Evolutionary conservation across 1,139 yeast genomes (phyloP), one percentile per base, ranked within the genome.

Genomic region (Hemisphaericaspora xylofermentans): DNA sequence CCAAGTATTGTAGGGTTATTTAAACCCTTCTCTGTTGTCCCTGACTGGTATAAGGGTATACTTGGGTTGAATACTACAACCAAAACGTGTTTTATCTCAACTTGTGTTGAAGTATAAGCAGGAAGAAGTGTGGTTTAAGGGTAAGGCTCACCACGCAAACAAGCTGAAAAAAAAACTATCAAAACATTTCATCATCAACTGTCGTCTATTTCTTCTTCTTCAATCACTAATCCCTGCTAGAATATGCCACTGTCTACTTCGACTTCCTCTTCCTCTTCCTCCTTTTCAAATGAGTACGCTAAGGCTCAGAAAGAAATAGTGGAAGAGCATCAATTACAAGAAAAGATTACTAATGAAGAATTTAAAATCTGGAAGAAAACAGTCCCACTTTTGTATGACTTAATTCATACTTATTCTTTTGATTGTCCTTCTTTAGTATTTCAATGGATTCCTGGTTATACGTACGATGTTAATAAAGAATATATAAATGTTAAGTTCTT

Each of bases 341-440:
- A 78, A 50, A 78, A 76, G 51, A 55, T 77, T 17, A 64, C 70
- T 46, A 78, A 78, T 49, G 84, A 78, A 60, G 96, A 88, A 63
- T 89, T 82, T 71, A 87, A 89, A 57, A 86, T 87, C 43, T 93
- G 98, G 98, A 91, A 91, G 63, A 93, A 93, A 58, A 83, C 95
- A 10, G 86, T 93, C n/a, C 96, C 96, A 13, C 74, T 88, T 50
- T 68, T 93, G 39, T 93, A 93, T 64, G 88, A 88, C 60, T 70
- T 87, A 47, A 76, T 88, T 52, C 78, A 88, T 48, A 78, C 95
- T 26, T 72, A 78, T 47, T 79, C 87, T 16, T 67, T 82, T 38
- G 81, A 82, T 36, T 76, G 77, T 68, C 91, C 93, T 16, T 68
- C 76, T 42, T 68, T 63, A 61, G 61, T 80, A 0, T 66, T 77